These are phyloP conservation scores for Blastobotrys mokoenaii DNA, from an alignment of 805 yeast species.

Conservation along the genomic window DNA sequence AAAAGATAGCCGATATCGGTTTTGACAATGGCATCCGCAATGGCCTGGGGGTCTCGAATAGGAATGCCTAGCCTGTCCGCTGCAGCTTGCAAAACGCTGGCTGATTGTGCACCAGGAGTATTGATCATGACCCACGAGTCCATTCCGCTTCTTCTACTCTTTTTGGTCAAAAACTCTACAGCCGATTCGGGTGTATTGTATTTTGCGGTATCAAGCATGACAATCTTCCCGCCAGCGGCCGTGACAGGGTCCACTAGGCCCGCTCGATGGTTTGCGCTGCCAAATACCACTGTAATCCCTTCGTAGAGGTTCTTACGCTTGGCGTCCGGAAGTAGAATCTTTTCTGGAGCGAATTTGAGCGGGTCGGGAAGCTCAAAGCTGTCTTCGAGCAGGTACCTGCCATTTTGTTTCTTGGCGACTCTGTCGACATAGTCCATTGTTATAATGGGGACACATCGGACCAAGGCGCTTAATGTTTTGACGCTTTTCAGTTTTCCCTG, in stretches of 20 bases:
- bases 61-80: no score
- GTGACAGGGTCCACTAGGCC: conserved; percentile 21
- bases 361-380: conserved; percentile 22
- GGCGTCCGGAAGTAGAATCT: conserved; percentile 15
- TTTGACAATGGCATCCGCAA: no score
- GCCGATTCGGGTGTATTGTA: no score
- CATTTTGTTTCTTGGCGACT: conserved; percentile 11
- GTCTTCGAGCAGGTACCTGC: conserved; percentile 10
- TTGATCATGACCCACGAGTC: no score
- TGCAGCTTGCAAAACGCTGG: no score
- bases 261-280: conserved; percentile 18
- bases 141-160: no score
- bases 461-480: conserved; percentile 28
- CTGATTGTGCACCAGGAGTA: no score
- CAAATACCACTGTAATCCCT: conserved; percentile 21
- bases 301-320: conserved; percentile 21
- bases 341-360: conserved; percentile 16
- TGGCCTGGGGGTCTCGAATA: no score
- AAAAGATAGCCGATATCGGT: no score
- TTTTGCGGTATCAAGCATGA: no score
- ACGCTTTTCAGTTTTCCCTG: conserved; percentile 21
- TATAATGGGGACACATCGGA: conserved; percentile 26
- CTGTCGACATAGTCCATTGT: conserved; percentile 17
- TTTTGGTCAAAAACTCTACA: no score
- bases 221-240: conserved; percentile 21